A percentile compares a stretch with the other conserved stretches of the same genome.
These are phyloP conservation scores for Pisolithus tinctorius DNA, from an alignment of 768 basidiomycete species.

Conservation along the genomic window DNA sequence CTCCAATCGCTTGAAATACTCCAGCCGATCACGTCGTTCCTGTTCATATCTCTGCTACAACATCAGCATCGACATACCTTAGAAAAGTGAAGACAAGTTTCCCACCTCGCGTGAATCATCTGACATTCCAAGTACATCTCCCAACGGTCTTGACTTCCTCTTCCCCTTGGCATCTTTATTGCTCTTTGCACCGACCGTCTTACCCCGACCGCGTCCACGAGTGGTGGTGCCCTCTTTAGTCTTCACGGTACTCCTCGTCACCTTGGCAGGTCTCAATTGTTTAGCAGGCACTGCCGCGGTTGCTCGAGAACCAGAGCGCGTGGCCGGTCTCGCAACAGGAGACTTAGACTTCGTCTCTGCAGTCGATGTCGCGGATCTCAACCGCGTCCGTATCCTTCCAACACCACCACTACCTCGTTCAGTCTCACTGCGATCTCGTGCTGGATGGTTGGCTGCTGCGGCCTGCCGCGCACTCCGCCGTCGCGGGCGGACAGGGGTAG, in stretches of 20 bases:
- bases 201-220: conserved; percentile 18
- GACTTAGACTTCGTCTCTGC: not conserved
- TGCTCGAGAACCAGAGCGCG: not conserved
- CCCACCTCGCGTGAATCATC: conserved; percentile 26
- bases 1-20: conserved; percentile 48
- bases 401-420: conserved; percentile 5
- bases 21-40: conserved; percentile 44
- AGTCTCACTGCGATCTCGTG: conserved; percentile 1
- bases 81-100: not conserved
- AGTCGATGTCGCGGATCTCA: not conserved
- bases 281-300: conserved; percentile 3
- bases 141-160: conserved; percentile 16
- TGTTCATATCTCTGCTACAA: conserved; percentile 32
- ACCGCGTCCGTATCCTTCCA: conserved; percentile 13
- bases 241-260: conserved; percentile 2
- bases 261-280: conserved; percentile 6
- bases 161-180: conserved; percentile 19
- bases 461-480: conserved; percentile 24
- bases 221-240: not conserved
- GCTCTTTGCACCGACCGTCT: not conserved
- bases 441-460: conserved; percentile 7
- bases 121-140: conserved; percentile 22
- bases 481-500: conserved; percentile 12
- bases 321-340: not conserved
- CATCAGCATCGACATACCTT: not conserved